These are phyloP conservation scores for Gracilariopsis chorda DNA, from an alignment of 23 red algal genomes.

Conservation along the genomic window DNA sequence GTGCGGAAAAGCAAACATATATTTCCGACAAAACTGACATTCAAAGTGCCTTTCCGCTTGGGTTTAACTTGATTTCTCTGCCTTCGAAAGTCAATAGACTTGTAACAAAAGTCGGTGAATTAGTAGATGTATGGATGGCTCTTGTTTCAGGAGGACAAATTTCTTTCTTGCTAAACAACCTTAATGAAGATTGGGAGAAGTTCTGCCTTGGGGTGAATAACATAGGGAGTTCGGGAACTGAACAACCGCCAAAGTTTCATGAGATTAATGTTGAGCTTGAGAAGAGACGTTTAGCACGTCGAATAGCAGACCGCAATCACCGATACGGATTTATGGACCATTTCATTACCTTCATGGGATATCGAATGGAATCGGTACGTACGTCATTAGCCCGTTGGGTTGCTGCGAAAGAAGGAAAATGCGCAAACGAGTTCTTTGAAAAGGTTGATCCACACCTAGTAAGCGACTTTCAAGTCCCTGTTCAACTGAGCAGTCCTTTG, in stretches of 20 bases:
- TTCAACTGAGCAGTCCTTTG: neutral
- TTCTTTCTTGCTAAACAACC: neutral
- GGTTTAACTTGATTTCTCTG: neutral
- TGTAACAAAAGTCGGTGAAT: constrained; percentile 9
- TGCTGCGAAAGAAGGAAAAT: neutral
- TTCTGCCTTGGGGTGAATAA: neutral
- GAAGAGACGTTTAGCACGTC: neutral
- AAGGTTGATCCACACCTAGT: neutral
- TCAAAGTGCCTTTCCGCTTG: neutral
- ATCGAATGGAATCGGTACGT: constrained; percentile 25
- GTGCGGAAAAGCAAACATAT: neutral
- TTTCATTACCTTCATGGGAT: constrained; percentile 18
- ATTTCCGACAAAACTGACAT: neutral
- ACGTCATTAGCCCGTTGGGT: constrained; percentile 6
- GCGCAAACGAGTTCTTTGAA: neutral
- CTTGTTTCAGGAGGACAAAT: constrained; percentile 23
- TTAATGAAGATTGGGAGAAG: neutral
- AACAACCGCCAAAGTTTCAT: neutral
- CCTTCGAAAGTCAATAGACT: constrained; percentile 11
- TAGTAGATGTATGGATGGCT: constrained; percentile 47
- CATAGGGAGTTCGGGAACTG: neutral
- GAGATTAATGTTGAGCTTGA: constrained; percentile 1
- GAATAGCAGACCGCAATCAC: neutral
- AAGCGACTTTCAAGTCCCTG: neutral
- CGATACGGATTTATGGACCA: constrained; percentile 32